Percentiles rank a stretch among this genome's conserved stretches.
Conservation (phyloP, 805 yeast species). For the Huiozyma naganishii region DNA sequence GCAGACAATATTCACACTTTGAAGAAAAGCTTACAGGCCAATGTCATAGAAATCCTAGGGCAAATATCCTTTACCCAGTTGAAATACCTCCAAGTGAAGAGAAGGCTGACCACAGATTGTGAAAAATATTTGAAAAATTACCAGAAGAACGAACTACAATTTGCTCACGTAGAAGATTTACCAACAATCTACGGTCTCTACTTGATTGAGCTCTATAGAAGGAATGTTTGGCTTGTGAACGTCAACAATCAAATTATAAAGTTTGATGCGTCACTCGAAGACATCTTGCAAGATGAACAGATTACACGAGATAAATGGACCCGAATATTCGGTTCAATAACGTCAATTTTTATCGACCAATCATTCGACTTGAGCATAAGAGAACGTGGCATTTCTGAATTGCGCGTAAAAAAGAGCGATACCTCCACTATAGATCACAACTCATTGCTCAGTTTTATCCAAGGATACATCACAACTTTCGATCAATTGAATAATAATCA, state of each 20-base stretch:
- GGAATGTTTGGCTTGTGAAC: conserved; percentile 41
- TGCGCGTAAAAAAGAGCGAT: background rate
- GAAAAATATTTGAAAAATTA: conserved; percentile 20
- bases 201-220: conserved; percentile 49
- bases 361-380: background rate
- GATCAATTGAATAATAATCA: conserved; percentile 21
- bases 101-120: conserved; percentile 24
- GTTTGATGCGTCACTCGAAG: conserved; percentile 5
- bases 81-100: conserved; percentile 27
- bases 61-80: conserved; percentile 31
- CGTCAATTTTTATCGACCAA: background rate
- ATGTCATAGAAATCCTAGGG: conserved; percentile 20
- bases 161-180: conserved; percentile 44
- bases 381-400: background rate
- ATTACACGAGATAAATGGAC: conserved; percentile 3
- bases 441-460: conserved; percentile 22
- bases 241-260: background rate
- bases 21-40: conserved; percentile 27
- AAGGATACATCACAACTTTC: conserved; percentile 30
- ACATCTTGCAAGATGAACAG: conserved; percentile 40
- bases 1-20: conserved; percentile 16
- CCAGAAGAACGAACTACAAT: conserved; percentile 15
- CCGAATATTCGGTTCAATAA: conserved; percentile 4
- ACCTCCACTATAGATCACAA: background rate
- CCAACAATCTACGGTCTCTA: conserved; percentile 67